These are phyloP conservation scores for Dioszegia aurantiaca DNA, from an alignment of 768 basidiomycete species.

Conservation along the genomic window DNA sequence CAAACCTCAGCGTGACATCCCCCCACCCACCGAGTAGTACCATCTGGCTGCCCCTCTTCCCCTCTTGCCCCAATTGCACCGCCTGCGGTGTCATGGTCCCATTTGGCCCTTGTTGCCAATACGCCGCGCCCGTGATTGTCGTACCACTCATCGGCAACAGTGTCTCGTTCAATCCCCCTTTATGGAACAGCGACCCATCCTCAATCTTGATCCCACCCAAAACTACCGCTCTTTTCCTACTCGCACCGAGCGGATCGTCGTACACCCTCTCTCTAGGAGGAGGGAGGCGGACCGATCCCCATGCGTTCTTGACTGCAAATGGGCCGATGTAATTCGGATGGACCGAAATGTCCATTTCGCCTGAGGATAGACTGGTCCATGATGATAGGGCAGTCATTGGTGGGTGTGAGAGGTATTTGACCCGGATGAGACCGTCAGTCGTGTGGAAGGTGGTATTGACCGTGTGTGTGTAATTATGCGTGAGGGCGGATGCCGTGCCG, in stretches of 20 bases:
- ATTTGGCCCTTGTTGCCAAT: constrained; percentile 13
- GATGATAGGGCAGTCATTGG: constrained; percentile 31
- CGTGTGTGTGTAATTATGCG: constrained; percentile 11
- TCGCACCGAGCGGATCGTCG: constrained; percentile 29
- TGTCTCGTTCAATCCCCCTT: constrained; percentile 23
- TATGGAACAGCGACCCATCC: constrained; percentile 10
- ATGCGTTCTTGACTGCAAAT: constrained; percentile 33
- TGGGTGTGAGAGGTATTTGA: constrained; percentile 42
- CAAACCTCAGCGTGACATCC: constrained; percentile 34
- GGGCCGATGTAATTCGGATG: constrained; percentile 46
- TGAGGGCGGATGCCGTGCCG: constrained; percentile 4
- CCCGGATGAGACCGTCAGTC: constrained; percentile 33
- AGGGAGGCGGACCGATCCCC: constrained; percentile 35
- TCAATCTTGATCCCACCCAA: constrained; percentile 24
- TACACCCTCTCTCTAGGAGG: constrained; percentile 13
- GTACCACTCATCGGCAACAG: constrained; percentile 12
- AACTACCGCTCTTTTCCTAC: constrained; percentile 23
- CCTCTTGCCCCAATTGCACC: constrained; percentile 14
- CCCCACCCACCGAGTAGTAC: constrained; percentile 33
- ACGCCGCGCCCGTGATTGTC: constrained; percentile 17
- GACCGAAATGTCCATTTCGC: constrained; percentile 36
- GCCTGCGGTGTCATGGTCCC: constrained; percentile 10
- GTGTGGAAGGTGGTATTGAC: constrained; percentile 43
- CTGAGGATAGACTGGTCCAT: constrained; percentile 29
- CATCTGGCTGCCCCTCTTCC: constrained; percentile 23